phyloP scores from a whole-genome alignment of 2,329 filamentous ascomycete genomes.

The Grosmannia huntii region DNA sequence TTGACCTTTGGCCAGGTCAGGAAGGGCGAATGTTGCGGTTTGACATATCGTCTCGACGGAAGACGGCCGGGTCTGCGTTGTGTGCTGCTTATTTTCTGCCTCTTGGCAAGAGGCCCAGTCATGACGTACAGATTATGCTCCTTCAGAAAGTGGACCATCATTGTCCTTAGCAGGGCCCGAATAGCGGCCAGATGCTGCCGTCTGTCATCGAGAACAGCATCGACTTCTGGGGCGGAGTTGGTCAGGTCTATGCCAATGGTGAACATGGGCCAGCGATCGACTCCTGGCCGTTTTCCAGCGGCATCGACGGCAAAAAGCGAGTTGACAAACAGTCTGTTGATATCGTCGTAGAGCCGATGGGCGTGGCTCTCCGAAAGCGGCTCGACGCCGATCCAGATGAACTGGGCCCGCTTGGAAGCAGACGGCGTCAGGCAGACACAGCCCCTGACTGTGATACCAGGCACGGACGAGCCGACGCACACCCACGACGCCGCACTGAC shows the following conservation, averaged over 20 bases:
- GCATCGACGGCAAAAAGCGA: slow-evolving; percentile 58
- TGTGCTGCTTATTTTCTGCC: background rate
- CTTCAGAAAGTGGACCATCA: slow-evolving; percentile 63
- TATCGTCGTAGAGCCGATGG: slow-evolving; percentile 59
- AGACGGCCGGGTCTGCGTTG: background rate
- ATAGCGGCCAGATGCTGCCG: slow-evolving; percentile 40
- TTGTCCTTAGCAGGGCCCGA: slow-evolving; percentile 51
- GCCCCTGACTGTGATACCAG: slow-evolving; percentile 50
- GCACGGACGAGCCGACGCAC: slow-evolving; percentile 51
- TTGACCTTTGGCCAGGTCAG: slow-evolving; percentile 5
- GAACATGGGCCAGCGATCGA: slow-evolving; percentile 85
- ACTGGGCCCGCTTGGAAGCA: slow-evolving; percentile 62
- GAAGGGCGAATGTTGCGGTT: background rate
- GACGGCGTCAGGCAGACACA: slow-evolving; percentile 58
- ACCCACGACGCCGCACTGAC: slow-evolving; percentile 51
- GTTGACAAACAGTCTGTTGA: slow-evolving; percentile 63
- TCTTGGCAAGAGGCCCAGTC: background rate
- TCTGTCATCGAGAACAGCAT: slow-evolving; percentile 32
- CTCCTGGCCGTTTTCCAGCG: slow-evolving; percentile 20
- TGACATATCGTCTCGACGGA: background rate
- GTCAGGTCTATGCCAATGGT: slow-evolving; percentile 51
- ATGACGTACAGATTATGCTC: slow-evolving; percentile 38
- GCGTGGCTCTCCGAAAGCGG: slow-evolving; percentile 47
- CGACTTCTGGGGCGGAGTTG: slow-evolving; percentile 15
- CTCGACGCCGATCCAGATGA: slow-evolving; percentile 64